A percentile compares a stretch with the other conserved stretches of the same genome.
Evolutionary conservation across 1,139 yeast genomes (phyloP).

Genomic region (Geotrichum citri-aurantii): DNA sequence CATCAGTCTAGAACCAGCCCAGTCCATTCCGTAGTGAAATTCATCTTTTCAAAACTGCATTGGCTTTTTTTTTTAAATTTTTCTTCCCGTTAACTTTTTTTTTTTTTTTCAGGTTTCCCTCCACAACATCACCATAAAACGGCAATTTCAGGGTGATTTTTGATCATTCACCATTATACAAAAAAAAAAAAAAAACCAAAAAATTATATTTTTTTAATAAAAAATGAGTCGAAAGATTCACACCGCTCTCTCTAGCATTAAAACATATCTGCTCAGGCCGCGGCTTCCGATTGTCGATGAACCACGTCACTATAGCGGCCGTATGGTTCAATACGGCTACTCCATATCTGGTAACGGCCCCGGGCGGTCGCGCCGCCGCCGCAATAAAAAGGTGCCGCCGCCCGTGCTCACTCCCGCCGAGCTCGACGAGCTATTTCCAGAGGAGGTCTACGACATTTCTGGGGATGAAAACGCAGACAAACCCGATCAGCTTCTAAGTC

Average conservation of each 20-base stretch:
- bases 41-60: no score
- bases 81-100: no score
- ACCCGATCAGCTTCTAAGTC: not conserved
- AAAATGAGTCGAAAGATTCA: not conserved
- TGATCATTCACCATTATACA: no score
- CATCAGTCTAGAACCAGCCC: not conserved
- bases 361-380: not conserved
- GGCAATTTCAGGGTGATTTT: no score
- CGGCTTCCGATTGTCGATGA: not conserved
- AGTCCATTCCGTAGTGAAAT: no score
- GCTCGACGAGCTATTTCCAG: not conserved
- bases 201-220: not conserved
- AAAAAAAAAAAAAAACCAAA: no score
- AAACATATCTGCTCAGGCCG: constrained; percentile 1
- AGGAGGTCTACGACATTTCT: not conserved
- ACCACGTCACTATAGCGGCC: not conserved
- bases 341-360: not conserved
- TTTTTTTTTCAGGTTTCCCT: not conserved
- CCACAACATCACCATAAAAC: no score
- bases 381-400: not conserved
- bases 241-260: constrained; percentile 3
- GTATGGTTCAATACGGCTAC: constrained; percentile 4
- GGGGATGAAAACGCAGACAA: not conserved
- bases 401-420: not conserved
- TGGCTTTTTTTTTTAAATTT: no score